A percentile compares a stretch with the other conserved stretches of the same genome.
These are phyloP conservation scores for Gryganskiella cystojenkinii DNA, from an alignment of 192 early-diverging fungal species.

Conservation along the genomic window DNA sequence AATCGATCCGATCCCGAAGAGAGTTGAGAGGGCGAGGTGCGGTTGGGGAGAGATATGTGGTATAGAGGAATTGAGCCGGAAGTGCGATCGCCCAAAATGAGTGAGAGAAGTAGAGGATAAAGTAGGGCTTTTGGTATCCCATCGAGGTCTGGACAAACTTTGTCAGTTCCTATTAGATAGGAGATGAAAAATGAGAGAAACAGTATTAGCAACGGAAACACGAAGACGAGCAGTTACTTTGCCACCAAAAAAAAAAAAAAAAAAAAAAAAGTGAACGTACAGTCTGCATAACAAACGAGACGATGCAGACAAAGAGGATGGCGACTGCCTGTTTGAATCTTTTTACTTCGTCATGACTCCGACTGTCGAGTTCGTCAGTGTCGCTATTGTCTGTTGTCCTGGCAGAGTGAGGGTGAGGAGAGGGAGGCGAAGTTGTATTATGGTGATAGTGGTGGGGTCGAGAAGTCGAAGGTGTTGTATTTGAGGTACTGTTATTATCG, in stretches of 20 bases:
- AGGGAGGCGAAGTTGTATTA: neutral
- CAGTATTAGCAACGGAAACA: neutral
- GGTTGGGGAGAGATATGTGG: conserved; percentile 18
- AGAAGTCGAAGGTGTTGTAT: neutral
- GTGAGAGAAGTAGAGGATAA: conserved; percentile 61
- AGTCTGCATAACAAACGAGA: conserved; percentile 64
- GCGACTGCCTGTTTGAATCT: conserved; percentile 29
- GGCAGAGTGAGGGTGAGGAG: neutral
- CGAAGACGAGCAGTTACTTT: neutral
- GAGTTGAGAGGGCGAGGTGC: conserved; percentile 7
- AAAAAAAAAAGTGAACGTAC: conserved; percentile 5
- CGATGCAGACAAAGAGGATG: conserved; percentile 59
- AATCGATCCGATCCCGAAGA: conserved; percentile 16
- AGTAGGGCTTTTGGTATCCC: conserved; percentile 70
- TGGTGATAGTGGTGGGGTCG: too few relatives aligned
- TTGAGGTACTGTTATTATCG: neutral
- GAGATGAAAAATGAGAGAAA: neutral
- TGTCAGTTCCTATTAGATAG: conserved; percentile 56
- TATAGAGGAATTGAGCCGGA: conserved; percentile 27
- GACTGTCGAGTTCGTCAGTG: neutral
- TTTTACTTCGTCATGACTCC: conserved; percentile 2
- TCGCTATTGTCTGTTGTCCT: conserved; percentile 4
- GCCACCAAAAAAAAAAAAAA: neutral
- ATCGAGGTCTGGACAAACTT: conserved; percentile 67
- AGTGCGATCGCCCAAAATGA: conserved; percentile 36